phyloP scores from a whole-genome alignment of 768 basidiomycete genomes.

The Infundibulicybe gibba region DNA sequence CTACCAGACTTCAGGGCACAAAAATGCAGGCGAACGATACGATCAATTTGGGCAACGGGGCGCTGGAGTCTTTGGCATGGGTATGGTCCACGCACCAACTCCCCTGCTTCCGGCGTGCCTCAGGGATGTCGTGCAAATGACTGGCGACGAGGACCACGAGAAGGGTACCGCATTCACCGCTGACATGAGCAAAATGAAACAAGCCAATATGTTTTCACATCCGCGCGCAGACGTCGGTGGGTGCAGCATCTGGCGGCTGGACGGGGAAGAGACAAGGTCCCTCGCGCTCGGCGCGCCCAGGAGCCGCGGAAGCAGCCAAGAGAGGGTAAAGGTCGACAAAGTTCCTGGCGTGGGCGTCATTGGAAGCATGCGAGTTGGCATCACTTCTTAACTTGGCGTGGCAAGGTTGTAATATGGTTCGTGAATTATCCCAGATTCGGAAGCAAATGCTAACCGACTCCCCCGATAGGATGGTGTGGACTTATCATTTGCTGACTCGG shows the following conservation, averaged over 20 bases:
- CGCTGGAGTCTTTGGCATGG: not conserved
- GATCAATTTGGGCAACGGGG: conserved; percentile 11
- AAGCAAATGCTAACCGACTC: too few relatives aligned
- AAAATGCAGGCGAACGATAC: conserved; percentile 8
- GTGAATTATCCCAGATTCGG: too few relatives aligned
- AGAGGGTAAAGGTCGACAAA: too few relatives aligned
- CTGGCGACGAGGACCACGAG: conserved; percentile 66
- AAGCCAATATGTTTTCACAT: conserved; percentile 22
- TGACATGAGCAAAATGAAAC: conserved; percentile 30
- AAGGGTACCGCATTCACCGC: conserved; percentile 62
- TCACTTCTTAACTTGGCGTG: too few relatives aligned
- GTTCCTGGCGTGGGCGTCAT: too few relatives aligned
- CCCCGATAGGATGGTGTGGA: too few relatives aligned
- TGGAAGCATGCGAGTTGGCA: too few relatives aligned
- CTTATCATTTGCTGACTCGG: too few relatives aligned
- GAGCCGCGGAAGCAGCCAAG: too few relatives aligned
- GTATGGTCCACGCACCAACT: conserved; percentile 32
- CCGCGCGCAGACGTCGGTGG: conserved; percentile 25
- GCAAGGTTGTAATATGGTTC: too few relatives aligned
- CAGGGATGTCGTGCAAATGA: conserved; percentile 68
- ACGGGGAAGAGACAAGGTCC: conserved; percentile 64
- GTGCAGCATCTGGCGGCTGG: conserved; percentile 68
- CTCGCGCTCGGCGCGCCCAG: too few relatives aligned
- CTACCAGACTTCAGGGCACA: conserved; percentile 63
- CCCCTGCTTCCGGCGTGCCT: conserved; percentile 75